Evolutionary conservation across 129 eudicot species (phyloP), one percentile per base, ranked within the genome.

Genomic region (Silybum marianum): DNA sequence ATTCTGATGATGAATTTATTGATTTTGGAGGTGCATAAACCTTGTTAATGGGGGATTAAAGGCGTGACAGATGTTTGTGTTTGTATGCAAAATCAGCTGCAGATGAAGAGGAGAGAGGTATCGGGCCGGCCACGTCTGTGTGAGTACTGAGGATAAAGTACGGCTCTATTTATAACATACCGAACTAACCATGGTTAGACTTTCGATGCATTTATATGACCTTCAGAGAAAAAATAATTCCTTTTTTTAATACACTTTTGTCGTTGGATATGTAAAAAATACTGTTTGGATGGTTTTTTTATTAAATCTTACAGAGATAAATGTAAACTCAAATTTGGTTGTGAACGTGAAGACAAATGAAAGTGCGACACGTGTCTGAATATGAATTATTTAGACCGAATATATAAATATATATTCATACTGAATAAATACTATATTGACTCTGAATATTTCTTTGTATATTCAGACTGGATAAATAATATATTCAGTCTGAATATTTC

Each of bases 151-250:
- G 46, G 21, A 80, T 69, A 58, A n/a, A 48, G 81, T 76, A 74
- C 80, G 74, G 73, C 36, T 22, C 69, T 77, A 83, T 83, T 78
- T 83, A 83, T 83, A 83, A 78, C 74, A 71, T 22, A 19, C 19
- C 38, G 5, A 76, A 11, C 67, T 51, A 77, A 83, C 86, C 86
- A 62, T 77, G 78, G 86, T 77, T 65, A 44, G n/a, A 44, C 19
- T 44, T 72, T 58, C 23, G 66, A 58, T 58, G 66, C 66, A 58
- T 58, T 54, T 54, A 51, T 51, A 16, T 51, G 63, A 51, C 63
- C 0, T 51, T 51, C 21, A 54, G 8, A 54, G 7, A n/a, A 54
- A 18, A 54, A 12, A 46, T 46, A 46, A 12, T 46, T 46, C 58
- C 58, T 46, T 11, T 46, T 34, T 28, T 28, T 3, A 28, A 28